Conservation (phyloP, 2,329 filamentous ascomycete genomes). For the Fusarium chaquense region DNA sequence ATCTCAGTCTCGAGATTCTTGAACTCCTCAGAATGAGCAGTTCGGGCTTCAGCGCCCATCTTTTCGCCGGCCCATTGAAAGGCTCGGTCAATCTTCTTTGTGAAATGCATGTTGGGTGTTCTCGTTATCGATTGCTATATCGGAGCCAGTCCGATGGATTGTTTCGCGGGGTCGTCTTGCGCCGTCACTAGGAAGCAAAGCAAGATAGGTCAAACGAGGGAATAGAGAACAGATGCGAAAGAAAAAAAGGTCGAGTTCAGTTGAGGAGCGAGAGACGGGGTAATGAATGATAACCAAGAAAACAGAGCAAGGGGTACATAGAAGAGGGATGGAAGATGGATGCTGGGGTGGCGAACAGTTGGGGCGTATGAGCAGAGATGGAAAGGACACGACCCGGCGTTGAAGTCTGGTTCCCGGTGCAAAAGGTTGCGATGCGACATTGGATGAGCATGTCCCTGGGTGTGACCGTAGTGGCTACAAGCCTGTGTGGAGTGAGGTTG, state of each 20-base stretch:
- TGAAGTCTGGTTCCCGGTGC: constrained; percentile 20
- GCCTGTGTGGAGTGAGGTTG: constrained; percentile 35
- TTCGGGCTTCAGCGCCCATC: constrained; percentile 93
- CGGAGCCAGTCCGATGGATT: constrained; percentile 45
- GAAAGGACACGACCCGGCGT: constrained; percentile 29
- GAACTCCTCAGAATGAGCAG: constrained; percentile 89
- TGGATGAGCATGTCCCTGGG: constrained; percentile 23
- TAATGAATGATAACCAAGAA: constrained; percentile 43
- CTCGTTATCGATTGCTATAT: constrained; percentile 21
- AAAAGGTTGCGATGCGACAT: constrained; percentile 29
- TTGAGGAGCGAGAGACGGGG: constrained; percentile 41
- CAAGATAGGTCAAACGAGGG: constrained; percentile 20
- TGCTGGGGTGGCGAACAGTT: constrained; percentile 44
- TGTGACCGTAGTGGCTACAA: constrained; percentile 32
- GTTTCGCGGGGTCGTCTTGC: constrained; percentile 29
- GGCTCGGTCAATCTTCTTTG: constrained; percentile 93
- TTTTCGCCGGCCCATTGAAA: constrained; percentile 98
- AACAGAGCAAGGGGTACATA: constrained; percentile 39
- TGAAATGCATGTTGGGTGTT: constrained; percentile 63
- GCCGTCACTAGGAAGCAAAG: constrained; percentile 23
- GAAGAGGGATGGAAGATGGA: constrained; percentile 41
- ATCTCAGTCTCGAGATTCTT: constrained; percentile 91
- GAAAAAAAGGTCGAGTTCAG: neutral
- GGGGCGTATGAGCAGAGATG: constrained; percentile 32
- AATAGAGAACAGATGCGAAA: constrained; percentile 3